Base-by-base conservation (phyloP, 192 early-diverging fungal genomes). In the Endogone sp. region DNA sequence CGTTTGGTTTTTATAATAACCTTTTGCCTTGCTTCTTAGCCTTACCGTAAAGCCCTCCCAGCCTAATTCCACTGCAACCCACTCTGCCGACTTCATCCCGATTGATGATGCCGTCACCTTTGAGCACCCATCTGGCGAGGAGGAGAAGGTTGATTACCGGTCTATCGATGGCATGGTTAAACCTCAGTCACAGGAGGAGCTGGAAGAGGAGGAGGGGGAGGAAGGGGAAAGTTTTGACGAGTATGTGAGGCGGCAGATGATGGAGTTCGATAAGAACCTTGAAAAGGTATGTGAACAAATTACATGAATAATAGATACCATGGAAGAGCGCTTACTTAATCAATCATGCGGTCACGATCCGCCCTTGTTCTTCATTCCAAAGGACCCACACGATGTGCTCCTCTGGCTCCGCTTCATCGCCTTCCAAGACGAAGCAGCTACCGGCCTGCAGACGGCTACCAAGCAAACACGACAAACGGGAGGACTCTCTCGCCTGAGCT, bases 351-450 rank as follows among this genome's bases (percentile, higher is more conserved):
- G 11, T 11, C 9, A 23, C 11, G 13, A 23, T 13, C 16, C 9
- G 21, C 10, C 9, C 10, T 62, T 62, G 26, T 23, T 11, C 10
- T 62, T 62, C n/a, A 27, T 20, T 23, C 9, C 49, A 49, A 49
- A 86, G 75, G 65, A 82, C 26, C 82, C 83, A 21, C 60, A 81
- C 28, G 57, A 87, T 63, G 59, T 77, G 11, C 61, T 68, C 10
- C 70, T 75, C 11, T 87, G 85, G 85, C 61, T 85, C 4, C 73
- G 79, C 24, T 85, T 84, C 60, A 81, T 85, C 67, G 72, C 69
- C n/a, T 77, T 85, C 56, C 83, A 83, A 67, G 84, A 87, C 63
- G 75, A 81, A 11, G 66, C 72, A 37, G 71, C 66, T 1, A 6
- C 26, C 24, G 57, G 67, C 56, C 29, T 74, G 9, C 60, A 75